Conservation (phyloP, 331 rosid genomes). For the Malus hybrid region DNA sequence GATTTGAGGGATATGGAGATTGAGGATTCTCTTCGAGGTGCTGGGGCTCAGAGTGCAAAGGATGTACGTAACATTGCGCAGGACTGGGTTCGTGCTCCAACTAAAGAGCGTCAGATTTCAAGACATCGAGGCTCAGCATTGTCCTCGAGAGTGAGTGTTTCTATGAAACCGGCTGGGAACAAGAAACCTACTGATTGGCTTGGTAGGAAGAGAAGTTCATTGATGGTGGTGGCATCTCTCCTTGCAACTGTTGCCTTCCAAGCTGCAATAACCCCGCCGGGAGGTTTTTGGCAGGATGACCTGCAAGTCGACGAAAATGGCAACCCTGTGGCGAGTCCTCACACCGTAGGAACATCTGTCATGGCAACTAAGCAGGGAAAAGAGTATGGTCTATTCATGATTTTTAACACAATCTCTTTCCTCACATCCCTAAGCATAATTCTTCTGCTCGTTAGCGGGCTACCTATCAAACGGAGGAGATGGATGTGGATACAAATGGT, state of each 20-base stretch:
- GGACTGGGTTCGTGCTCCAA: constrained; percentile 2
- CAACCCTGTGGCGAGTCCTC: not conserved
- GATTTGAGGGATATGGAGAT: constrained; percentile 17
- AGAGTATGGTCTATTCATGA: constrained; percentile 13
- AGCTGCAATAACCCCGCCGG: constrained; percentile 23
- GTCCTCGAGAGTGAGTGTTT: not conserved
- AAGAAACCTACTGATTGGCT: constrained; percentile 18
- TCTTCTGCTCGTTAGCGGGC: constrained; percentile 18
- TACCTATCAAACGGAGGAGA: constrained; percentile 13
- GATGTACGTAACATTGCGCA: constrained; percentile 7
- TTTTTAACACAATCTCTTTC: constrained; percentile 13
- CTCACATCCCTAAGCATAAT: constrained; percentile 19
- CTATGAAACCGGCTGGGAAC: not conserved
- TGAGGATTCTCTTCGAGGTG: constrained; percentile 9
- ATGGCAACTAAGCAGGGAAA: not conserved
- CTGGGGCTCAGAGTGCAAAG: constrained; percentile 9
- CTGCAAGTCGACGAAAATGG: not conserved
- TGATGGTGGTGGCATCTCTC: constrained; percentile 30
- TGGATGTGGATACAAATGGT: constrained; percentile 37
- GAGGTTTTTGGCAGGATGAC: constrained; percentile 30
- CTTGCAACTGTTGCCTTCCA: constrained; percentile 23
- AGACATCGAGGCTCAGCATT: not conserved
- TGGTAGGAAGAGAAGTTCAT: constrained; percentile 18
- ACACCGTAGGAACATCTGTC: constrained; percentile 11
- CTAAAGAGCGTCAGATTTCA: not conserved